These are phyloP conservation scores for Trypanosoma theileri DNA, from an alignment of 208 protist species.

Conservation along the genomic window DNA sequence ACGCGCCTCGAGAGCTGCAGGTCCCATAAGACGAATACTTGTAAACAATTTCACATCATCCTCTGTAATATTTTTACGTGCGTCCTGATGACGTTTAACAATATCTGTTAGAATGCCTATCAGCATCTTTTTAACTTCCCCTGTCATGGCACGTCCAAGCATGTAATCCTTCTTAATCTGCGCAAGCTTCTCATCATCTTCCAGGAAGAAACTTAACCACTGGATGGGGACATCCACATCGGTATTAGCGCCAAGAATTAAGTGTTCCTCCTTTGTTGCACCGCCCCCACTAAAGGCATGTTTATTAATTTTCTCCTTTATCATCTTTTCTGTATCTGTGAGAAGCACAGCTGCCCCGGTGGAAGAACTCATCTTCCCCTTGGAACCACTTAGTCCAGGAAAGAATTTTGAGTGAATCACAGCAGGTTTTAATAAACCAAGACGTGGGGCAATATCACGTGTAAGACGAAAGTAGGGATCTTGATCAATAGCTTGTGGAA, in stretches of 20 bases:
- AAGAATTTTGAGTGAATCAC: constrained; percentile 99
- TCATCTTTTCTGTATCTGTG: constrained; percentile 96
- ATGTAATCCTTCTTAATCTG: constrained; percentile 88
- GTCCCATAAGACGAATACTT: constrained; percentile 60
- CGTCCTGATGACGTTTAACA: constrained; percentile 89
- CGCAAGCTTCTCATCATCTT: constrained; percentile 95
- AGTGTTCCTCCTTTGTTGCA: constrained; percentile 97
- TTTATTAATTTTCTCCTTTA: constrained; percentile 96
- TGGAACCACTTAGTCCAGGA: constrained; percentile 95
- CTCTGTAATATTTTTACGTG: constrained; percentile 86
- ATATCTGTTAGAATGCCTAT: constrained; percentile 90
- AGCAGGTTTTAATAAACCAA: constrained; percentile 96
- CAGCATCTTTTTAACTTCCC: constrained; percentile 96
- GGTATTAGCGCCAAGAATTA: constrained; percentile 92
- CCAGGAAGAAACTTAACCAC: constrained; percentile 98
- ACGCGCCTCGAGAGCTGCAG: constrained; percentile 21
- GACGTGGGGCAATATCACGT: constrained; percentile 95
- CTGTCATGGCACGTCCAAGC: constrained; percentile 95
- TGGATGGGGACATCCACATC: constrained; percentile 96
- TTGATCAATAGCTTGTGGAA: constrained; percentile 98
- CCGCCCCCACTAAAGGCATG: constrained; percentile 98
- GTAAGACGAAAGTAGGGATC: constrained; percentile 99
- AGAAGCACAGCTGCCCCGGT: constrained; percentile 94
- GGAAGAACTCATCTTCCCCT: constrained; percentile 98
- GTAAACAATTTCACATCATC: constrained; percentile 81